Evolutionary conservation across 495 filamentous ascomycete genomes (phyloP), one percentile per base, ranked within the genome.

Genomic region (Amorphotheca resinae): DNA sequence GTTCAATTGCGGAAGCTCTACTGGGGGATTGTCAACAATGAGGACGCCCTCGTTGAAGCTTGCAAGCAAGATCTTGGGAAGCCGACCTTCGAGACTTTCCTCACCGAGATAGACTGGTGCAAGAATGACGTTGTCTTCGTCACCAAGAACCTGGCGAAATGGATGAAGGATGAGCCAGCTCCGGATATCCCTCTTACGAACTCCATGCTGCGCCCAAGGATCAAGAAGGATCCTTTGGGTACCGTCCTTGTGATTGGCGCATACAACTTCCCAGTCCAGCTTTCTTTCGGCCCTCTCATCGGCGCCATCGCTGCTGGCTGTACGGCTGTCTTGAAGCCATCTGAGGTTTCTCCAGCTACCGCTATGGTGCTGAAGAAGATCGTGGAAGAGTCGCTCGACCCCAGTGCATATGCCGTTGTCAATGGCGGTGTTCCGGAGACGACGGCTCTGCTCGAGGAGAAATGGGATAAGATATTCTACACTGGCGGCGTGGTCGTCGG

Each of bases 401-500:
- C 73, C 20, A 71, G 71, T n/a, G 77, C 77, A 48, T 94, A 85
- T 58, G 65, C 68, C 14, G 68, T 89, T 38, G 70, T 95, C 43
- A 88, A 94, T 59, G 91, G 91, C 41, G 75, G 66, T 6, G 56
- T 93, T 22, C 67, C 79, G 18, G 86, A 94, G 69, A 84, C 82
- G 2, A 84, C 82, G 14, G 79, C 79, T 4, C 64, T 96, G 25
- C 68, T 98, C 9, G 74, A 87, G 38, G 74, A 87, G 62, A 87
- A 87, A 54, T 98, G 87, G 86, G 88, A 93, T 62, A 95, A 94
- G 70, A 89, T 98, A 52, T 89, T 93, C 67, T 98, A 93, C 66
- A 98, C 91, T 12, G 91, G 91, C 34, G 74, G 72, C 49, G 64
- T 69, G 9, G 65, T 55, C 26, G 88, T 95, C 28, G 91, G 84